Percentiles rank a stretch among this genome's conserved stretches.
These are phyloP conservation scores for Podaxis sp. DNA, from an alignment of 768 basidiomycete species.

Conservation along the genomic window DNA sequence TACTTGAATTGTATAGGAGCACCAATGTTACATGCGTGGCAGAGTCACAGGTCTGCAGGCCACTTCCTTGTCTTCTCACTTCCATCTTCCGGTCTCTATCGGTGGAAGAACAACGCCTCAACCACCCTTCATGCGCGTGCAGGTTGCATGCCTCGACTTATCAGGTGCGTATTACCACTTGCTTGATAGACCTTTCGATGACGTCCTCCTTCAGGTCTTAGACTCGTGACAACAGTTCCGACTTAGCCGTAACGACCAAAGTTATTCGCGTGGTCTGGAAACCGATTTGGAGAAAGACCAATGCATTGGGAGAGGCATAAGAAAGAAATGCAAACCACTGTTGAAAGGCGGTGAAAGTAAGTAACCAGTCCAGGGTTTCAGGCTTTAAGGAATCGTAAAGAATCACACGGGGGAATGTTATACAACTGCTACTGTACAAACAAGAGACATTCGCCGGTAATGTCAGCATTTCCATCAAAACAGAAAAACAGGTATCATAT, in stretches of 20 bases:
- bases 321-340: neutral
- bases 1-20: neutral
- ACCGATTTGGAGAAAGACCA: neutral
- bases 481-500: conserved; percentile 6
- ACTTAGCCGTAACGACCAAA: no score
- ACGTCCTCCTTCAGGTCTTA: neutral
- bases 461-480: neutral
- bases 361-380: neutral
- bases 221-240: neutral
- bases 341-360: neutral
- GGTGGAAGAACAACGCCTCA: neutral
- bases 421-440: conserved; percentile 5
- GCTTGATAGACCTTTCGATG: neutral
- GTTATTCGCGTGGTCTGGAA: neutral
- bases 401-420: neutral
- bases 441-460: conserved; percentile 4
- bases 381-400: neutral
- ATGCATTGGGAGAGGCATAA: neutral
- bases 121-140: neutral
- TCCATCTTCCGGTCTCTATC: neutral
- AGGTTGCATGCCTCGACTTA: neutral
- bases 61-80: neutral
- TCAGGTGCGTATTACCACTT: neutral
- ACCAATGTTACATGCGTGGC: neutral
- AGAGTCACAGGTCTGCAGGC: neutral